Percentiles rank a stretch among this genome's conserved stretches.
Evolutionary conservation across 352 stramenopile genomes (phyloP).

Genomic region (Globisporangium abappressorium): DNA sequence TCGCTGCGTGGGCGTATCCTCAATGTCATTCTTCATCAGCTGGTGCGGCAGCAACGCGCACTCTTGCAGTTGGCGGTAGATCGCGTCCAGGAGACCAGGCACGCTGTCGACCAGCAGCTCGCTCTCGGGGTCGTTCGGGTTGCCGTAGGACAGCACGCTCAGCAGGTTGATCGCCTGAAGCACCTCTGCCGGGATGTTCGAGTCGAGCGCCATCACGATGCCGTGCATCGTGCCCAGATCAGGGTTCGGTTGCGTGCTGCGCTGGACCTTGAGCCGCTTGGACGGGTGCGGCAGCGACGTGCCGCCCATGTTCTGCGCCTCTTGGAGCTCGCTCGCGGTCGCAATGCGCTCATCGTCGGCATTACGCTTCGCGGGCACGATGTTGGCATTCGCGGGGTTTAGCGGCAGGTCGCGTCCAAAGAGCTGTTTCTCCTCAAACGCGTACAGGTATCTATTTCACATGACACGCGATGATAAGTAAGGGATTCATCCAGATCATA

Average conservation of each 20-base stretch:
- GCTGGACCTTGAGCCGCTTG: slow-evolving; percentile 69
- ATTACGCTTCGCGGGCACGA: slow-evolving; percentile 20
- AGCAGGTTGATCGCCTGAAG: slow-evolving; percentile 63
- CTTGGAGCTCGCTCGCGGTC: slow-evolving; percentile 58
- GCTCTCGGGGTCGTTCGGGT: slow-evolving; percentile 45
- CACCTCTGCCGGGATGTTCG: slow-evolving; percentile 49
- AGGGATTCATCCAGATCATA: neutral
- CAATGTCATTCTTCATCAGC: slow-evolving; percentile 16
- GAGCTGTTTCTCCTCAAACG: slow-evolving; percentile 80
- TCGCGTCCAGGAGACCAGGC: slow-evolving; percentile 65
- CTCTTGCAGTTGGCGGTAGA: slow-evolving; percentile 62
- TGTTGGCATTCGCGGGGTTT: neutral
- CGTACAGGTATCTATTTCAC: slow-evolving; percentile 29
- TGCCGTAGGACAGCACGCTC: slow-evolving; percentile 68
- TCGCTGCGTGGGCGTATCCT: slow-evolving; percentile 12
- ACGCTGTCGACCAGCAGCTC: slow-evolving; percentile 67
- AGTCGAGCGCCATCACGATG: slow-evolving; percentile 73
- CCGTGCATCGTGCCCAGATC: slow-evolving; percentile 65
- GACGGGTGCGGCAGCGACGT: slow-evolving; percentile 57
- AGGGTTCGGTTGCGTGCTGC: slow-evolving; percentile 26
- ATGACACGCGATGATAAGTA: neutral
- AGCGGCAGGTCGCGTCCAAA: slow-evolving; percentile 54
- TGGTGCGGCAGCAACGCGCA: slow-evolving; percentile 49
- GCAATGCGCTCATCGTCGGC: slow-evolving; percentile 39
- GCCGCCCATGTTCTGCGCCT: slow-evolving; percentile 56